Conservation (phyloP, 2,329 filamentous ascomycete species). For the Botrytis tulipae region DNA sequence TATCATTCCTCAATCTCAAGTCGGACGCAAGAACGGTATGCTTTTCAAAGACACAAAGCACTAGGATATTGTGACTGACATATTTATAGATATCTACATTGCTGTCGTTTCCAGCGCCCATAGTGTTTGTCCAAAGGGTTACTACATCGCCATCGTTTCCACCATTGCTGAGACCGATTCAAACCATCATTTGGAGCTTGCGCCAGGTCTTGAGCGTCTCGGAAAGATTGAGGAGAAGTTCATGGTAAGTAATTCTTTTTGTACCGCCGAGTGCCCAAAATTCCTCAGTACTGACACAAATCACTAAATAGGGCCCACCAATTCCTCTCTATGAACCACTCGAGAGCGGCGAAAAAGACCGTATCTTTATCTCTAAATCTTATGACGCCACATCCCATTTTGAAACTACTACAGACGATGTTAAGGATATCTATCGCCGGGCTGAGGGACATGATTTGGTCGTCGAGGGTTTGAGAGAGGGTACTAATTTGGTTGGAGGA, state of each 20-base stretch:
- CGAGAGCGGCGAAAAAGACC: constrained; percentile 78
- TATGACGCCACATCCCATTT: constrained; percentile 98
- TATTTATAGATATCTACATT: constrained; percentile 80
- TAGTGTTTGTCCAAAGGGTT: constrained; percentile 98
- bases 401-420: constrained; percentile 87
- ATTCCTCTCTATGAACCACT: constrained; percentile 93
- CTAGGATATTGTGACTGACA: constrained; percentile 19
- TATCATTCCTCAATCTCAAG: constrained; percentile 97
- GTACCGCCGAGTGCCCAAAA: background rate
- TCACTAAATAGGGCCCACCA: constrained; percentile 60
- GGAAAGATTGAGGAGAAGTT: constrained; percentile 96
- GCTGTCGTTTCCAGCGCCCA: constrained; percentile 93
- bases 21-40: constrained; percentile 81
- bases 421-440: constrained; percentile 87
- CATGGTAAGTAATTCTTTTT: constrained; percentile 59
- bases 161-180: constrained; percentile 89
- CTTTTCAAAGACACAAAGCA: constrained; percentile 45
- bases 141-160: constrained; percentile 97
- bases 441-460: constrained; percentile 70
- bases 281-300: constrained; percentile 21
- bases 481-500: constrained; percentile 58
- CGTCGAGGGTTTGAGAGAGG: constrained; percentile 63
- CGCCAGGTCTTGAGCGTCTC: constrained; percentile 87
- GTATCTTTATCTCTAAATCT: constrained; percentile 97
- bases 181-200: constrained; percentile 94